phyloP scores from a whole-genome alignment of 176 grass and related monocot species.

The Elaeis guineensis region DNA sequence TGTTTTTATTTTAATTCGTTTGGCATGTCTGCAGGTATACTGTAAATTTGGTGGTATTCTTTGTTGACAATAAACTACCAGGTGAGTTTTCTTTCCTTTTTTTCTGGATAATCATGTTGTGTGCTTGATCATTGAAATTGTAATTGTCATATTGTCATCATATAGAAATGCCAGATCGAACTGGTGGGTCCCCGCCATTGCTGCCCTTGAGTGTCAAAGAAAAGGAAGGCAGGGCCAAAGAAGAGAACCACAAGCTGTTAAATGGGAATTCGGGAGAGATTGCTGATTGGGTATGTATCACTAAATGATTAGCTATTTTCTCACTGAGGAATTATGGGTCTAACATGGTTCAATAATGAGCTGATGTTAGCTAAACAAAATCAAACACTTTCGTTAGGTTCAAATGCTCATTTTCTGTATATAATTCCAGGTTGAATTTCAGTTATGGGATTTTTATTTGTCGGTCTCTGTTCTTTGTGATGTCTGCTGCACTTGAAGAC shows the following conservation, averaged over 20 bases:
- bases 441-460: no score
- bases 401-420: no score
- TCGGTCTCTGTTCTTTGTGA: no score
- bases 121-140: background rate
- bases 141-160: background rate
- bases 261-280: constrained; percentile 59
- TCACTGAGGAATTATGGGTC: no score
- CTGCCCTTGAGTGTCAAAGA: constrained; percentile 73
- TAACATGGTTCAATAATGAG: no score
- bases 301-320: background rate
- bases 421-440: no score
- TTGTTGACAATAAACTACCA: constrained; percentile 79
- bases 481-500: no score
- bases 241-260: constrained; percentile 65
- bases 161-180: constrained; percentile 89
- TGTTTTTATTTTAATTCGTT: background rate
- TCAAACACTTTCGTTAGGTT: no score
- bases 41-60: constrained; percentile 89
- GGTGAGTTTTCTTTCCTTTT: constrained; percentile 27
- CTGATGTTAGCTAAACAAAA: no score
- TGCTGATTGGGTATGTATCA: constrained; percentile 53
- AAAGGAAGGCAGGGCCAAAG: constrained; percentile 52
- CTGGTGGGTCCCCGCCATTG: constrained; percentile 43
- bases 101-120: background rate
- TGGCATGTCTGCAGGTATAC: constrained; percentile 60